phyloP scores from a whole-genome alignment of 2,329 filamentous ascomycete species.

The Colletotrichum eleusines region DNA sequence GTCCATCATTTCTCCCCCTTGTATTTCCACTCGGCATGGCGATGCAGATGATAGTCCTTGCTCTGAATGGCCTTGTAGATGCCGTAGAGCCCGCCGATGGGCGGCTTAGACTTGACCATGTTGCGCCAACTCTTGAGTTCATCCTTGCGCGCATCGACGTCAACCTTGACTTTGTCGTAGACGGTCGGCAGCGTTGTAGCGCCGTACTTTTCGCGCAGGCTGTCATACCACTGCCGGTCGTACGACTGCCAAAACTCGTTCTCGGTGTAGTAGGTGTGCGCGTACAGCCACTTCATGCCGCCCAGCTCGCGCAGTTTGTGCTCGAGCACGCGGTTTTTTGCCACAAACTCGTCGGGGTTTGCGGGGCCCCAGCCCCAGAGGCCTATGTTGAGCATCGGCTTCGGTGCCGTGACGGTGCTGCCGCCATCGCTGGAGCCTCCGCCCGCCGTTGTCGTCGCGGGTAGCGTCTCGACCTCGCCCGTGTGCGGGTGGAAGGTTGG shows the following conservation, averaged over 20 bases:
- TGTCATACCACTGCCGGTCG: constrained; percentile 69
- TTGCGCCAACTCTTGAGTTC: constrained; percentile 55
- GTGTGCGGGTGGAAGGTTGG: constrained; percentile 70
- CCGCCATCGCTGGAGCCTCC: neutral
- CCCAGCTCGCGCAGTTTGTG: constrained; percentile 74
- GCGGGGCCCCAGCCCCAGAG: constrained; percentile 83
- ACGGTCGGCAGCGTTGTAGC: constrained; percentile 74
- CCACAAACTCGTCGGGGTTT: constrained; percentile 69
- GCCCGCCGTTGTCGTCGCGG: neutral
- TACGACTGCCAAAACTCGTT: constrained; percentile 77
- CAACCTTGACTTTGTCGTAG: constrained; percentile 77
- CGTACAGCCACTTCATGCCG: constrained; percentile 90
- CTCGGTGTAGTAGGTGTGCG: constrained; percentile 85
- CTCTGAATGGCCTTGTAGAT: constrained; percentile 70
- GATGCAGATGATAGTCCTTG: constrained; percentile 66
- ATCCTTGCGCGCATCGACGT: constrained; percentile 58
- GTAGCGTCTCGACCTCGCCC: constrained; percentile 49
- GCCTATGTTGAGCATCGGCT: constrained; percentile 71
- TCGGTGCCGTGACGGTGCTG: constrained; percentile 28
- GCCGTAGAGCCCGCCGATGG: constrained; percentile 70
- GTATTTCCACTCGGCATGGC: constrained; percentile 66
- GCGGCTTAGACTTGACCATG: constrained; percentile 62
- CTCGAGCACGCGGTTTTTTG: constrained; percentile 79
- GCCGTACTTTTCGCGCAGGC: constrained; percentile 71
- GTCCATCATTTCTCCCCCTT: constrained; percentile 47